These are phyloP conservation scores for Pittosporum tobira DNA, from an alignment of 129 eudicot species.

Conservation along the genomic window DNA sequence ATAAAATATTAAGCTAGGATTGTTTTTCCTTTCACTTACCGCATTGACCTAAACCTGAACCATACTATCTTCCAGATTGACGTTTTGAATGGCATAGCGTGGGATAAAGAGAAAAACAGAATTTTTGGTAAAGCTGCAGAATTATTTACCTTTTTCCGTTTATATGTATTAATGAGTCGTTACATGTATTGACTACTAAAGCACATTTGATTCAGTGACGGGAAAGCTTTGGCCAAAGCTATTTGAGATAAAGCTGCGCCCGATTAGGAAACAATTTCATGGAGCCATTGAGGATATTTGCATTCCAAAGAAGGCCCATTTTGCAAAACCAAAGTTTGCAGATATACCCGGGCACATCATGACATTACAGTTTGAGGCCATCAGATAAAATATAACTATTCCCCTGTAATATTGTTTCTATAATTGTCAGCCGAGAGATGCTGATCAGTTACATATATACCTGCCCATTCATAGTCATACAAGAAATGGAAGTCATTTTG, in stretches of 20 bases:
- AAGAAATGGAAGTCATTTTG: background rate
- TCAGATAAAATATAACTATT: no score
- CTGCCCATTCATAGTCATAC: background rate
- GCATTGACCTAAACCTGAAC: conserved; percentile 1
- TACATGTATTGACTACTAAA: background rate
- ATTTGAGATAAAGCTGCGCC: conserved; percentile 75
- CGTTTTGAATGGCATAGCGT: conserved; percentile 96
- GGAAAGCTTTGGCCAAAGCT: conserved; percentile 97
- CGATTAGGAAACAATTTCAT: conserved; percentile 30
- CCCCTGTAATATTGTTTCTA: background rate
- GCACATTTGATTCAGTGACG: conserved; percentile 49
- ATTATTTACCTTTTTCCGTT: background rate
- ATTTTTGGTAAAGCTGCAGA: conserved; percentile 59
- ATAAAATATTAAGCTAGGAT: background rate
- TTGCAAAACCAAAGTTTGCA: conserved; percentile 13
- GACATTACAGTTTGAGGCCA: background rate
- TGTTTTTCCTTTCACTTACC: background rate
- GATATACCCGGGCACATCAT: background rate
- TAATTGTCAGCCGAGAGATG: background rate
- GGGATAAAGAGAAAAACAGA: conserved; percentile 62
- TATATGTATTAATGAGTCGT: no score
- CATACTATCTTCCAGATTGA: conserved; percentile 45
- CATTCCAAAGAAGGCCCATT: conserved; percentile 36
- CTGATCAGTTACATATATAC: background rate
- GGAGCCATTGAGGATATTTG: conserved; percentile 50